Evolutionary conservation across 2,329 filamentous ascomycete species (phyloP).

Genomic region (Harringtonia aguacate): DNA sequence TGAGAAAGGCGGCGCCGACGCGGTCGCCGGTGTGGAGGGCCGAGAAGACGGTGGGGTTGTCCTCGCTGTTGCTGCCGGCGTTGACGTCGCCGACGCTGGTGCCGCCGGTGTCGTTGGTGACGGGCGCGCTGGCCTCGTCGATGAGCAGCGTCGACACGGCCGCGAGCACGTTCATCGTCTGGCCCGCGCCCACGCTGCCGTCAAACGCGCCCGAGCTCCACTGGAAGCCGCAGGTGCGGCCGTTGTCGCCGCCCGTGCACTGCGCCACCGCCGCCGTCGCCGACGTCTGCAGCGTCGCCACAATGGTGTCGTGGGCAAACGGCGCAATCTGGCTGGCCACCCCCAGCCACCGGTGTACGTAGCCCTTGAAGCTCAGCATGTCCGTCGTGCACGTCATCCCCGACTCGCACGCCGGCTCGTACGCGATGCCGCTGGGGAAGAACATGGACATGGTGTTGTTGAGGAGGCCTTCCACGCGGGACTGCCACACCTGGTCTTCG

Average conservation of each 20-base stretch:
- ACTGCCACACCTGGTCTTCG: slow-evolving; percentile 26
- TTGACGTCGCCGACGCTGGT: slow-evolving; percentile 36
- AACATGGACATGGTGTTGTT: slow-evolving; percentile 32
- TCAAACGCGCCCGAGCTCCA: slow-evolving; percentile 39
- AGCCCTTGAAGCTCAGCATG: slow-evolving; percentile 47
- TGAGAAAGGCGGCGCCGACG: slow-evolving; percentile 57
- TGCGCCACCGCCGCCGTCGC: slow-evolving; percentile 35
- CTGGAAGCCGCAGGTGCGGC: slow-evolving; percentile 38
- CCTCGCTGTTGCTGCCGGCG: slow-evolving; percentile 27
- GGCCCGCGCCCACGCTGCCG: slow-evolving; percentile 39
- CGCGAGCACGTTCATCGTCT: slow-evolving; percentile 43
- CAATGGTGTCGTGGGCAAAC: slow-evolving; percentile 30
- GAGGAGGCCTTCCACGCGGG: slow-evolving; percentile 35
- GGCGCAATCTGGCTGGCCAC: slow-evolving; percentile 38
- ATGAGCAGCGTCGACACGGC: slow-evolving; percentile 36
- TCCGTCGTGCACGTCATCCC: slow-evolving; percentile 43
- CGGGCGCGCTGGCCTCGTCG: slow-evolving; percentile 18
- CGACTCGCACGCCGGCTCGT: slow-evolving; percentile 44
- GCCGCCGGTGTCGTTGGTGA: slow-evolving; percentile 34
- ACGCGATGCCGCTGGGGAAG: slow-evolving; percentile 34
- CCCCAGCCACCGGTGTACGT: slow-evolving; percentile 41
- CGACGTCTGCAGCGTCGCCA: slow-evolving; percentile 33
- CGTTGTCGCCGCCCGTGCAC: slow-evolving; percentile 32
- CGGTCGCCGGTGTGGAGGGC: slow-evolving; percentile 49
- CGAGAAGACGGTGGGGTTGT: slow-evolving; percentile 9